phyloP scores from a whole-genome alignment of 2,329 filamentous ascomycete species.

The Westerdykella ornata region DNA sequence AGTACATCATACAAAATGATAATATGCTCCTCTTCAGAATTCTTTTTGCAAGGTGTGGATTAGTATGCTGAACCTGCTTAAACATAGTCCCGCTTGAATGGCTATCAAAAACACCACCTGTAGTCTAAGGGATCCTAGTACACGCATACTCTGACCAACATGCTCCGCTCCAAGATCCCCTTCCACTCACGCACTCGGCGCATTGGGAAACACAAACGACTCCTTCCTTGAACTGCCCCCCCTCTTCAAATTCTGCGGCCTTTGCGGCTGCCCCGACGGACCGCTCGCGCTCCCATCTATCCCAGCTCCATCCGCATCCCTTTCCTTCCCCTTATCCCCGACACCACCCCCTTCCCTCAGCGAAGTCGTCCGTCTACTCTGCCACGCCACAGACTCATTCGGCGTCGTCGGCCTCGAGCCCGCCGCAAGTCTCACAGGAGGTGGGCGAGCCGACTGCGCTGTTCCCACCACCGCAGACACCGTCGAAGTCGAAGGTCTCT shows the following conservation, averaged over 20 bases:
- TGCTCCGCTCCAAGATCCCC: neutral
- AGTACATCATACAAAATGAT: no score
- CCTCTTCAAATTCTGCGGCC: neutral
- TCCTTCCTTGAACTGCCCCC: slow-evolving; percentile 1
- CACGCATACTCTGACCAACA: no score
- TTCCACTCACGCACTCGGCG: slow-evolving; percentile 11
- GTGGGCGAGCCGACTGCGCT: slow-evolving; percentile 24
- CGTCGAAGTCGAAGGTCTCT: neutral
- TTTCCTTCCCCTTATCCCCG: slow-evolving; percentile 3
- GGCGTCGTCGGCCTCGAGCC: slow-evolving; percentile 21
- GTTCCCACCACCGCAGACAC: slow-evolving; percentile 12
- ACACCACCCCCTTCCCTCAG: slow-evolving; percentile 16
- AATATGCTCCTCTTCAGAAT: no score
- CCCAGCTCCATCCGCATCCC: neutral
- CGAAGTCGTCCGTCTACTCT: slow-evolving; percentile 29
- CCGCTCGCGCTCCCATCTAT: neutral
- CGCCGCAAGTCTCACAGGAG: slow-evolving; percentile 10
- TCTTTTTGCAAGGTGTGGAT: no score
- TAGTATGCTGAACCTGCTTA: no score
- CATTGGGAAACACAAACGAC: slow-evolving; percentile 14
- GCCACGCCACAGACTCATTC: slow-evolving; percentile 21
- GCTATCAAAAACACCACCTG: no score
- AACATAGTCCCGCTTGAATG: no score
- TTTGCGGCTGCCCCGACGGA: neutral
- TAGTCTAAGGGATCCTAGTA: no score